These are phyloP conservation scores for Puccinia brachypodii DNA, from an alignment of 1,284 basidiomycete species.

Conservation along the genomic window DNA sequence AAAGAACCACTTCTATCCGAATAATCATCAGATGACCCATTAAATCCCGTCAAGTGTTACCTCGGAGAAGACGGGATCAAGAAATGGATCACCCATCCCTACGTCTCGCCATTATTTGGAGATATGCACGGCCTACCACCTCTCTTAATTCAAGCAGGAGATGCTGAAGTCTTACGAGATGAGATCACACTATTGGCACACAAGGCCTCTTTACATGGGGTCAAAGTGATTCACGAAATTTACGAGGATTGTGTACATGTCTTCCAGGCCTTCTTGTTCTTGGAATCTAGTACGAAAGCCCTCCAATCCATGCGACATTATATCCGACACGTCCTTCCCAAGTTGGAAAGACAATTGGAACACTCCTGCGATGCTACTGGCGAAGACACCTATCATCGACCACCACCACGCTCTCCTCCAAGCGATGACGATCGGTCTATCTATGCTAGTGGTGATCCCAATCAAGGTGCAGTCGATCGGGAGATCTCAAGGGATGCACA, in stretches of 20 bases:
- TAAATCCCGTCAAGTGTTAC: slow-evolving; percentile 90
- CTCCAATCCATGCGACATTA: slow-evolving; percentile 76
- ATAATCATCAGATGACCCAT: slow-evolving; percentile 67
- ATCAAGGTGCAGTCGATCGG: slow-evolving; percentile 22
- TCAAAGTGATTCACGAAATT: slow-evolving; percentile 50
- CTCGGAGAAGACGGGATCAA: slow-evolving; percentile 75
- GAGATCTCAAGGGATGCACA: slow-evolving; percentile 38
- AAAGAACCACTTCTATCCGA: not conserved
- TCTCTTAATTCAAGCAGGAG: slow-evolving; percentile 58
- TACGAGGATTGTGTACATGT: slow-evolving; percentile 46
- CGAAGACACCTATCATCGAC: slow-evolving; percentile 10
- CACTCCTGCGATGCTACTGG: not conserved
- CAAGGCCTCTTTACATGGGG: slow-evolving; percentile 56
- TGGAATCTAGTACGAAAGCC: slow-evolving; percentile 70
- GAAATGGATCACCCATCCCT: slow-evolving; percentile 62
- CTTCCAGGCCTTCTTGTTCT: slow-evolving; percentile 60
- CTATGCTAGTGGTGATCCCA: slow-evolving; percentile 11
- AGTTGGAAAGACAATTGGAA: not conserved
- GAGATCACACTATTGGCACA: slow-evolving; percentile 57
- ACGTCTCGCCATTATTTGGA: slow-evolving; percentile 50
- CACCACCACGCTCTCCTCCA: not conserved
- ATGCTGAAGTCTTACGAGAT: slow-evolving; percentile 58
- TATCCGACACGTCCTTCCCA: slow-evolving; percentile 58
- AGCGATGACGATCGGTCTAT: slow-evolving; percentile 6
- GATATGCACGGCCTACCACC: slow-evolving; percentile 55